Conservation (phyloP, 1,284 basidiomycete species). For the Singerocomus rubriflavus region DNA sequence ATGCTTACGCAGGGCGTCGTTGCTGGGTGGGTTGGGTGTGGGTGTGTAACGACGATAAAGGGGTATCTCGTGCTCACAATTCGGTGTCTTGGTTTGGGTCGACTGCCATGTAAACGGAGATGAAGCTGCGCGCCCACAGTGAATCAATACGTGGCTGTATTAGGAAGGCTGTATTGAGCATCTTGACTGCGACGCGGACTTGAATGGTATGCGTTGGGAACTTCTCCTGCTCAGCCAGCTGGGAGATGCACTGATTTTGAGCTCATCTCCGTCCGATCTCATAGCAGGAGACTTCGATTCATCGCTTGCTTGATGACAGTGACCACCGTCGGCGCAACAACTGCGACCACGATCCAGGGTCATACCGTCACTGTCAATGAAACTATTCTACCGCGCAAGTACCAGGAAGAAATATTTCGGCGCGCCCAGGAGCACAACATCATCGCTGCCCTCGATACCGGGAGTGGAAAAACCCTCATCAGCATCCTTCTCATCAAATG, state of each 20-base stretch:
- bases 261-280: conserved; percentile 13
- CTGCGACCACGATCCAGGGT: conserved; percentile 24
- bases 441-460: conserved; percentile 76
- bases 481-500: conserved; percentile 76
- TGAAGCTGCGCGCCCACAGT: conserved; percentile 19
- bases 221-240: conserved; percentile 6
- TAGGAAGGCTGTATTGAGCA: conserved; percentile 33
- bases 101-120: conserved; percentile 47
- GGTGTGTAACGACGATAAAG: conserved; percentile 1
- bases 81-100: conserved; percentile 91
- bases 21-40: conserved; percentile 46
- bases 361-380: conserved; percentile 32
- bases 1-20: conserved; percentile 88
- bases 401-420: conserved; percentile 73
- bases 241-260: conserved; percentile 26
- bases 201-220: conserved; percentile 18
- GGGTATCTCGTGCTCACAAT: conserved; percentile 58
- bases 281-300: conserved; percentile 14
- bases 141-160: conserved; percentile 14
- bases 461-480: conserved; percentile 81
- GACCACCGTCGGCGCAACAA: conserved; percentile 16
- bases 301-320: conserved; percentile 27
- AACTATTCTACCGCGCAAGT: conserved; percentile 47
- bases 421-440: conserved; percentile 70
- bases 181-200: conserved; percentile 24